Conservation (phyloP, 192 early-diverging fungal genomes). For the Coemansia sp. region DNA sequence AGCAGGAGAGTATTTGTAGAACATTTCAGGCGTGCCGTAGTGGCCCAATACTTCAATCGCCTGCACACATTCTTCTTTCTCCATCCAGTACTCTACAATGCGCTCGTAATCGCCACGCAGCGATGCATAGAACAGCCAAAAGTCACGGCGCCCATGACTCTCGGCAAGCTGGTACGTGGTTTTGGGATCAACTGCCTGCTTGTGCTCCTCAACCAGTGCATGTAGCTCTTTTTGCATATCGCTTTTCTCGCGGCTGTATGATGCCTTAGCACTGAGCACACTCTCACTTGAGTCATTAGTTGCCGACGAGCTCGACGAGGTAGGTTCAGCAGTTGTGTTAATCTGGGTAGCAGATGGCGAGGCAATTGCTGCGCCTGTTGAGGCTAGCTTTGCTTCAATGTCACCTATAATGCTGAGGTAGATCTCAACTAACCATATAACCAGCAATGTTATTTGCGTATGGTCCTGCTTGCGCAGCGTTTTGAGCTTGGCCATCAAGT, state of each 20-base stretch:
- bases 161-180: conserved; percentile 81
- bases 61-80: conserved; percentile 69
- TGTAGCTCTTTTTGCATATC: conserved; percentile 70
- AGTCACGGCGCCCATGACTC: conserved; percentile 81
- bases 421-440: conserved; percentile 89
- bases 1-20: conserved; percentile 84
- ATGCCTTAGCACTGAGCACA: neutral
- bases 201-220: conserved; percentile 68
- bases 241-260: conserved; percentile 58
- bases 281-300: neutral
- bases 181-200: conserved; percentile 60
- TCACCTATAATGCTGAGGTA: conserved; percentile 77
- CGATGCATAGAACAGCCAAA: conserved; percentile 79
- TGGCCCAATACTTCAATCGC: conserved; percentile 78
- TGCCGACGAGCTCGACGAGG: neutral
- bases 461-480: conserved; percentile 69
- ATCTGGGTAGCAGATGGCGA: conserved; percentile 6
- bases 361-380: conserved; percentile 22
- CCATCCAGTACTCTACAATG: conserved; percentile 82
- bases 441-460: conserved; percentile 76
- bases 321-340: neutral
- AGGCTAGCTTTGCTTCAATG: conserved; percentile 55
- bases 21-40: conserved; percentile 77
- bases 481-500: conserved; percentile 73
- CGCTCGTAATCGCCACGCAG: conserved; percentile 85